Evolutionary conservation across 2,329 filamentous ascomycete genomes (phyloP).

Genomic region (Ceratocystis albifundus): DNA sequence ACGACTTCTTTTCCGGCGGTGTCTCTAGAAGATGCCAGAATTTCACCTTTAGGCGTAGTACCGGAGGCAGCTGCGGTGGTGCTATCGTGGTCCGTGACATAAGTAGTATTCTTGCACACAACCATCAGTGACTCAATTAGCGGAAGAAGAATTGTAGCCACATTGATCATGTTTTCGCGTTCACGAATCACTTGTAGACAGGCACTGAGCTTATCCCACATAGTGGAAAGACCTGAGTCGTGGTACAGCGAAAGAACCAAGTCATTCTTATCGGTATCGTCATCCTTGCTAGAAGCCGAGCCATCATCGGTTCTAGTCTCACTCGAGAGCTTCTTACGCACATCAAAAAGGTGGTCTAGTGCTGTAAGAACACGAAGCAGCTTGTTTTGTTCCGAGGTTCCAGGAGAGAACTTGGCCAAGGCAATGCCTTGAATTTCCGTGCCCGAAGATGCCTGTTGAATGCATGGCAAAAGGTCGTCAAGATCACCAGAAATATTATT

Average conservation of each 20-base stretch:
- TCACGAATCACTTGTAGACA: slow-evolving; percentile 81
- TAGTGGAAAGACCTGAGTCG: slow-evolving; percentile 73
- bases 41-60: neutral
- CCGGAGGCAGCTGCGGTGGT: neutral
- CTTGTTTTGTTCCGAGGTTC: slow-evolving; percentile 94
- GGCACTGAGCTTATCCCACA: slow-evolving; percentile 86
- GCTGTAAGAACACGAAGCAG: slow-evolving; percentile 84
- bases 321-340: slow-evolving; percentile 51
- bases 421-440: slow-evolving; percentile 94
- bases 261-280: slow-evolving; percentile 64
- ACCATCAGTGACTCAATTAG: slow-evolving; percentile 97
- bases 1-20: slow-evolving; percentile 5
- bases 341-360: slow-evolving; percentile 88
- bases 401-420: slow-evolving; percentile 87
- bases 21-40: neutral
- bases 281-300: slow-evolving; percentile 53
- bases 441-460: slow-evolving; percentile 72
- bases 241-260: slow-evolving; percentile 81
- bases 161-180: slow-evolving; percentile 90
- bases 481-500: slow-evolving; percentile 76
- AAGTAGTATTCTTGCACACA: slow-evolving; percentile 92
- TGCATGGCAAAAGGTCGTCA: slow-evolving; percentile 72
- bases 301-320: slow-evolving; percentile 39
- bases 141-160: slow-evolving; percentile 87
- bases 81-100: slow-evolving; percentile 46